Percentiles rank a stretch among this genome's conserved stretches.
These are phyloP conservation scores for Phytopythium vexans DNA, from an alignment of 352 stramenopile genomes.

Conservation along the genomic window DNA sequence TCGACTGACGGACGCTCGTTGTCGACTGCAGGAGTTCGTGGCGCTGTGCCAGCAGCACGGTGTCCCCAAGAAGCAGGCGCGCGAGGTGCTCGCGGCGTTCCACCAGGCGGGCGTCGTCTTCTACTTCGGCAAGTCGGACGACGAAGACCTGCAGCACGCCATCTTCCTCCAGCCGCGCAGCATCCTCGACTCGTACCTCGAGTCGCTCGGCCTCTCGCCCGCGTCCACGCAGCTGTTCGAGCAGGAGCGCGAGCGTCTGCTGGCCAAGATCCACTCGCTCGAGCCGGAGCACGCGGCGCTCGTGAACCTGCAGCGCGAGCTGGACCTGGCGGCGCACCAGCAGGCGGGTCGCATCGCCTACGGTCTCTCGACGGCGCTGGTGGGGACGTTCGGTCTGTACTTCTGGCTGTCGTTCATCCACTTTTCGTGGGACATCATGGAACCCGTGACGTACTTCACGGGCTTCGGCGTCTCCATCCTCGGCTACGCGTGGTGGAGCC, in stretches of 20 bases:
- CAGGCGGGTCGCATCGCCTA: constrained; percentile 59
- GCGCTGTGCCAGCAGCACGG: constrained; percentile 64
- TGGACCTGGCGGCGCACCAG: constrained; percentile 55
- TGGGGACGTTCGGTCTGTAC: constrained; percentile 73
- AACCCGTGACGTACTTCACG: constrained; percentile 87
- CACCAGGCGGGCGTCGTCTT: constrained; percentile 77
- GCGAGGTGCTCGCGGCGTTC: constrained; percentile 70
- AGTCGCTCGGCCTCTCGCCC: constrained; percentile 70
- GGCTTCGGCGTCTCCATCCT: constrained; percentile 89
- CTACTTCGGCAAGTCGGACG: constrained; percentile 73
- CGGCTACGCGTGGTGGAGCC: constrained; percentile 89
- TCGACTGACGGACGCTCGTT: background rate
- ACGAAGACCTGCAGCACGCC: constrained; percentile 68
- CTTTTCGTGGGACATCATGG: constrained; percentile 75
- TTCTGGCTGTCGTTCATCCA: constrained; percentile 85
- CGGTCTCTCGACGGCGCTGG: constrained; percentile 54
- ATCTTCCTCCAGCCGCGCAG: constrained; percentile 82
- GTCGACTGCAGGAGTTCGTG: constrained; percentile 48
- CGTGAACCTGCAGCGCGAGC: constrained; percentile 53
- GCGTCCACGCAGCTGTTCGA: constrained; percentile 66
- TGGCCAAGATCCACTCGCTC: constrained; percentile 63
- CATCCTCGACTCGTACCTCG: constrained; percentile 74
- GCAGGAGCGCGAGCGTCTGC: constrained; percentile 54
- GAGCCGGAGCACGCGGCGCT: constrained; percentile 70
- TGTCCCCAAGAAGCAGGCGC: constrained; percentile 82